These are phyloP conservation scores for Cladorrhinum sp. DNA, from an alignment of 2,329 filamentous ascomycete species.

Conservation along the genomic window DNA sequence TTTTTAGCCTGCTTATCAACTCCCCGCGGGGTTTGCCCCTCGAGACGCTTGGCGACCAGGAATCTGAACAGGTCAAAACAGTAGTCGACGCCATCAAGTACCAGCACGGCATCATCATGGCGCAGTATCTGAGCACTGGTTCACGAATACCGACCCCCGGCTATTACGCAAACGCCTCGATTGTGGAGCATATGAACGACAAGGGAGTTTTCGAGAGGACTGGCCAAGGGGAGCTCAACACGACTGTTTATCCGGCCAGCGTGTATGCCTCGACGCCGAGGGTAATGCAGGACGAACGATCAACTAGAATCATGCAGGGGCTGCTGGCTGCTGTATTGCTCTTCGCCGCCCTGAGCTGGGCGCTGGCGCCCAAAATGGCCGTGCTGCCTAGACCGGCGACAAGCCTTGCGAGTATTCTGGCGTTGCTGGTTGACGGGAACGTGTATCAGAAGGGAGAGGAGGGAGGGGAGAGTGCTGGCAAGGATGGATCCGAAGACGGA, in stretches of 20 bases:
- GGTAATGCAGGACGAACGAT: not conserved
- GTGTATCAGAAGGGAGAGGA: not conserved
- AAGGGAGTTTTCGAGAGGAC: not conserved
- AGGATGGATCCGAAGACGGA: too few species aligned
- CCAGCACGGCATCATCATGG: not conserved
- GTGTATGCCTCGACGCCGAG: not conserved
- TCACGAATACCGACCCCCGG: not conserved
- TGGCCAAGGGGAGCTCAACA: not conserved
- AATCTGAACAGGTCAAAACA: not conserved
- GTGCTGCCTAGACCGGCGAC: not conserved
- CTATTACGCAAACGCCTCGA: not conserved
- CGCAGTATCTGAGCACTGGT: not conserved
- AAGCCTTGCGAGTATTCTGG: not conserved
- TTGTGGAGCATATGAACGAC: not conserved
- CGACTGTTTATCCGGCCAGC: not conserved
- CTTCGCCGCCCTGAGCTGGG: not conserved
- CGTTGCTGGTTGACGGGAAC: slow-evolving; percentile 1
- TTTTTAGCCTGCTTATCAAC: not conserved
- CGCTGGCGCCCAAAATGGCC: not conserved
- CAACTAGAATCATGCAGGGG: not conserved
- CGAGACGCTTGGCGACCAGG: not conserved
- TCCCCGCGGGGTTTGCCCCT: not conserved
- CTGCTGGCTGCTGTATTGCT: not conserved
- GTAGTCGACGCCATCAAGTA: not conserved
- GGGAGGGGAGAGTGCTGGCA: not conserved